A percentile compares a stretch with the other conserved stretches of the same genome.
Evolutionary conservation across 768 basidiomycete species (phyloP).

Genomic region (Russula sp.): DNA sequence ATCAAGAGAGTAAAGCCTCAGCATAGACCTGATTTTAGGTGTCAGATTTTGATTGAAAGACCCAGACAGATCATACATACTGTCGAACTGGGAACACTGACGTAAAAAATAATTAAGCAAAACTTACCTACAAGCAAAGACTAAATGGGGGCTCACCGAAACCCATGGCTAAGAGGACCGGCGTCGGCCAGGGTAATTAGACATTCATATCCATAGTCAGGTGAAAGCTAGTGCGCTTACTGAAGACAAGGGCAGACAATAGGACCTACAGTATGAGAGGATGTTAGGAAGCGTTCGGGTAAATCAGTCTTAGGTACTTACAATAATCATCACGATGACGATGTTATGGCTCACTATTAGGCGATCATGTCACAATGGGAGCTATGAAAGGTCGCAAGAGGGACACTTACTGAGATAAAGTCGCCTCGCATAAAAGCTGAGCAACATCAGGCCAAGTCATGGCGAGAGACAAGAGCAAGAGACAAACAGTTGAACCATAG

Average conservation of each 20-base stretch:
- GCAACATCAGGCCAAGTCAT: neutral
- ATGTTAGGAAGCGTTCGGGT: neutral
- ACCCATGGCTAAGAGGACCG: conserved; percentile 16
- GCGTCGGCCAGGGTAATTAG: neutral
- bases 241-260: conserved; percentile 36
- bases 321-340: neutral
- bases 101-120: neutral
- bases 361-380: neutral
- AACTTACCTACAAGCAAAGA: neutral
- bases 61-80: conserved; percentile 26
- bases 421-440: conserved; percentile 6
- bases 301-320: neutral
- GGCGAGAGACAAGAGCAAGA: neutral
- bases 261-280: conserved; percentile 22
- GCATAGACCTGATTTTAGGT: conserved; percentile 19
- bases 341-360: neutral
- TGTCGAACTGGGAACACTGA: conserved; percentile 42
- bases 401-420: neutral
- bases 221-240: conserved; percentile 24
- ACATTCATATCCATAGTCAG: neutral
- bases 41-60: neutral
- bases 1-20: conserved; percentile 31
- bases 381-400: neutral
- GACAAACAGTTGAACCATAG: neutral
- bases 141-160: conserved; percentile 25